Conservation (phyloP, 2,329 filamentous ascomycete genomes). For the Ceratocystis lukuohia region DNA sequence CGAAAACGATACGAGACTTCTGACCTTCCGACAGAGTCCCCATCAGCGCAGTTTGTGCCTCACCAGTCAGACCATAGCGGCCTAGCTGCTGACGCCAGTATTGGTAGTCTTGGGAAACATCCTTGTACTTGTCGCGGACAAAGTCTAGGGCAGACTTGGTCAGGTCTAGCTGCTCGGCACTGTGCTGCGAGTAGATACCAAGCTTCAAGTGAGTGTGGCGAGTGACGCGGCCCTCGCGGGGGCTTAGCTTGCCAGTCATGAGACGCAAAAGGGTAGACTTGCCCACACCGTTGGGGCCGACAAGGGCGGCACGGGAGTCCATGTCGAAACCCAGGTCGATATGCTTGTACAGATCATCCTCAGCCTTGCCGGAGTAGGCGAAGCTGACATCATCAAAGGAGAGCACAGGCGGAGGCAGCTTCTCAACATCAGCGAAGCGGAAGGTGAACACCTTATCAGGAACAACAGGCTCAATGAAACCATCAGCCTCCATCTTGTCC, state of each 20-base stretch:
- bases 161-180: constrained; percentile 91
- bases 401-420: constrained; percentile 92
- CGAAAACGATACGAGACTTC: constrained; percentile 96
- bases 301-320: constrained; percentile 93
- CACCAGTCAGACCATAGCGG: constrained; percentile 82
- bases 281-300: constrained; percentile 97
- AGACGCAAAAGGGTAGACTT: constrained; percentile 93
- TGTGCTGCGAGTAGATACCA: constrained; percentile 96
- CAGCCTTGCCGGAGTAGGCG: constrained; percentile 80
- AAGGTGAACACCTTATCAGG: constrained; percentile 87
- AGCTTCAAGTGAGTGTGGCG: constrained; percentile 98
- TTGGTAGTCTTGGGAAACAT: constrained; percentile 92
- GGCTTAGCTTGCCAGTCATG: constrained; percentile 89
- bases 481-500: constrained; percentile 99
- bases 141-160: constrained; percentile 98
- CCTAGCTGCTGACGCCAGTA: constrained; percentile 98
- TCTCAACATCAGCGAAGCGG: constrained; percentile 96
- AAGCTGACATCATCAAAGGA: constrained; percentile 97
- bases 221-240: constrained; percentile 67
- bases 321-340: constrained; percentile 98
- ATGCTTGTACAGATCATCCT: constrained; percentile 91
- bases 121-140: constrained; percentile 83
- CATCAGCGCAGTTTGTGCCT: constrained; percentile 92
- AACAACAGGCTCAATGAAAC: constrained; percentile 84
- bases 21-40: constrained; percentile 95